These are phyloP conservation scores for Eucalyptus marginata DNA, from an alignment of 345 rosid species.

Conservation along the genomic window DNA sequence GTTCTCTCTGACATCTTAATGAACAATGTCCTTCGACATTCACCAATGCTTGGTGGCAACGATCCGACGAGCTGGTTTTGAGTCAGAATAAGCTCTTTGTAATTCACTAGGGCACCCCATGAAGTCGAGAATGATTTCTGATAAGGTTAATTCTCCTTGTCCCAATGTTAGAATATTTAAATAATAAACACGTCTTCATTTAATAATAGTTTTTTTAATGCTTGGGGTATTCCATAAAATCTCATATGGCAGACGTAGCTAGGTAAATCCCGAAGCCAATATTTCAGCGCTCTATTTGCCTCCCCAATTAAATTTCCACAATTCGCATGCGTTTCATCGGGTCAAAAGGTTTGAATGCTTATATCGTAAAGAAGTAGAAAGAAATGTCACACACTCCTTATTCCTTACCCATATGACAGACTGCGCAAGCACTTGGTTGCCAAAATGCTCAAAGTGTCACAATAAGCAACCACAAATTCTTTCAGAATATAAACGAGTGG, in stretches of 20 bases:
- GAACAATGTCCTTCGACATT: conserved; percentile 30
- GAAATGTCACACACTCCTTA: neutral
- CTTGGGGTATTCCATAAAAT: no score
- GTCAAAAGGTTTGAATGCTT: neutral
- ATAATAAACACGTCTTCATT: no score
- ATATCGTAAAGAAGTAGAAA: neutral
- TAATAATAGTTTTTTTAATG: no score
- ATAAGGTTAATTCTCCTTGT: conserved; percentile 21
- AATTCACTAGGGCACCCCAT: conserved; percentile 36
- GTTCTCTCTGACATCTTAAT: conserved; percentile 20
- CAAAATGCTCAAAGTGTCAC: neutral
- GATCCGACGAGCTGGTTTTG: conserved; percentile 31
- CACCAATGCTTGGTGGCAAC: conserved; percentile 34
- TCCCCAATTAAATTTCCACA: no score
- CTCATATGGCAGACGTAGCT: no score
- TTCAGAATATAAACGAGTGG: neutral
- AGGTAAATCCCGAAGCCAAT: no score
- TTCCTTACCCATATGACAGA: neutral
- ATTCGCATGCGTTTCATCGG: neutral
- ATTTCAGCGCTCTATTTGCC: no score
- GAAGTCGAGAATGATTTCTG: conserved; percentile 55
- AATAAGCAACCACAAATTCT: neutral
- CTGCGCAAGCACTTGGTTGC: neutral
- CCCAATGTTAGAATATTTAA: conserved; percentile 7
- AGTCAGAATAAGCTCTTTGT: conserved; percentile 2